phyloP scores from a whole-genome alignment of 805 yeast species.

The Vanderwaltozyma yarrowii region DNA sequence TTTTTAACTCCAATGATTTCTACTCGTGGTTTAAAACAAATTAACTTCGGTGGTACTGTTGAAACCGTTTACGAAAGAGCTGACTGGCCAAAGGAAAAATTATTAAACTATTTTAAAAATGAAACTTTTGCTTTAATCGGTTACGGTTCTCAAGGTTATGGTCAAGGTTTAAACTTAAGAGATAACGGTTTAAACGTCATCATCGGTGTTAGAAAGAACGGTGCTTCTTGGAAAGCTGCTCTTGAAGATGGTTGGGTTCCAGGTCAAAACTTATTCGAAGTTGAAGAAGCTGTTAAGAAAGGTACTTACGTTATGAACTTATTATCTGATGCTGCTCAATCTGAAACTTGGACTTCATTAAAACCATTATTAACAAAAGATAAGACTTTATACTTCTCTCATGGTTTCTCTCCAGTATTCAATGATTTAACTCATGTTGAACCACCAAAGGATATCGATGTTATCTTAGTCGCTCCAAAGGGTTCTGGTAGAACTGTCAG shows the following conservation, averaged over 20 bases:
- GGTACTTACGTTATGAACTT: slow-evolving; percentile 97
- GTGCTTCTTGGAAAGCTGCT: slow-evolving; percentile 99
- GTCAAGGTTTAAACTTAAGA: slow-evolving; percentile 98
- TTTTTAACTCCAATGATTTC: slow-evolving; percentile 39
- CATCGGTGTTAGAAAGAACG: slow-evolving; percentile 96
- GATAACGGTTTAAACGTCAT: slow-evolving; percentile 98
- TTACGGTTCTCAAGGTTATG: slow-evolving; percentile 99
- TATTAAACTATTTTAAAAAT: slow-evolving; percentile 91
- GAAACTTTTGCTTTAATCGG: slow-evolving; percentile 97
- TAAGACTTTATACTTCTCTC: slow-evolving; percentile 97
- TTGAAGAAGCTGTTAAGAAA: slow-evolving; percentile 80
- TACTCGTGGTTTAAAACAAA: slow-evolving; percentile 88
- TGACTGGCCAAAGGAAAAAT: slow-evolving; percentile 99
- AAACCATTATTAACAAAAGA: slow-evolving; percentile 92
- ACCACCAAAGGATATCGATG: slow-evolving; percentile 91
- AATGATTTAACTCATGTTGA: slow-evolving; percentile 94
- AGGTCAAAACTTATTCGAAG: slow-evolving; percentile 95
- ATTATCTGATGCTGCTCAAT: slow-evolving; percentile 98
- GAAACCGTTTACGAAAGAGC: slow-evolving; percentile 97
- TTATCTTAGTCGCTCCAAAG: slow-evolving; percentile 98
- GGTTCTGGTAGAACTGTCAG: slow-evolving; percentile 99
- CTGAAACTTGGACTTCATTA: slow-evolving; percentile 88
- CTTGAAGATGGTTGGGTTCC: slow-evolving; percentile 99
- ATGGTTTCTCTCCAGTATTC: slow-evolving; percentile 99
- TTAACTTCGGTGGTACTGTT: slow-evolving; percentile 91